These are phyloP conservation scores for Neostapfia colusana DNA, from an alignment of 176 grass and related monocot species.

Conservation along the genomic window DNA sequence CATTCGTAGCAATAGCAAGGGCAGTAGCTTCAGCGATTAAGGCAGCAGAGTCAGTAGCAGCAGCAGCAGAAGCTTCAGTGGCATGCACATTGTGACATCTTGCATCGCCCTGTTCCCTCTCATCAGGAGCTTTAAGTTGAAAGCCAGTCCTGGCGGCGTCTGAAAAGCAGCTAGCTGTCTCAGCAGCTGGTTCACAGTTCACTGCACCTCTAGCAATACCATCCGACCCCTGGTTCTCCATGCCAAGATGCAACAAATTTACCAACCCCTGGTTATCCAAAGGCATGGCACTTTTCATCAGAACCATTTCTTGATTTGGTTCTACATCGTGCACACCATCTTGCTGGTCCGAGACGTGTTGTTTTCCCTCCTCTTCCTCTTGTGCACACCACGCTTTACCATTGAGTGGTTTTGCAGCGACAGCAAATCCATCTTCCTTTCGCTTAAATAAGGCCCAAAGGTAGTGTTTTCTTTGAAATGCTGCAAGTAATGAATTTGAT, in stretches of 20 bases:
- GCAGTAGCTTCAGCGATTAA: background rate
- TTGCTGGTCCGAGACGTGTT: background rate
- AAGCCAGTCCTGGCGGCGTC: background rate
- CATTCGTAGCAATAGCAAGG: background rate
- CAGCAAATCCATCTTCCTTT: background rate
- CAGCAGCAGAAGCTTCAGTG: background rate
- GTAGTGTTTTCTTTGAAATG: slow-evolving; percentile 44
- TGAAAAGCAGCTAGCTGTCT: background rate
- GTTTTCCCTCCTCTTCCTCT: slow-evolving; percentile 23
- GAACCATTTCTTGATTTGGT: background rate
- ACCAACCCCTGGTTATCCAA: background rate
- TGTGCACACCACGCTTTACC: background rate
- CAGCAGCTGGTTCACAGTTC: background rate
- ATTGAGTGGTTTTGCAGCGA: background rate
- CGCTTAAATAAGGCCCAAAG: slow-evolving; percentile 55
- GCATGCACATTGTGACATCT: background rate
- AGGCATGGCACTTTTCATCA: background rate
- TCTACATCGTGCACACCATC: background rate
- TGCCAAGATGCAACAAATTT: background rate
- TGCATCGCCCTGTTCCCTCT: background rate
- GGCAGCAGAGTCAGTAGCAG: too few relatives aligned
- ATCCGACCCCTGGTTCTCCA: background rate
- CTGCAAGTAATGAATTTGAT: slow-evolving; percentile 13
- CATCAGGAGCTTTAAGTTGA: slow-evolving; percentile 3
- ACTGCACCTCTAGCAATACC: background rate